phyloP scores from a whole-genome alignment of 768 basidiomycete species.

The Boletus tylopilopsis region DNA sequence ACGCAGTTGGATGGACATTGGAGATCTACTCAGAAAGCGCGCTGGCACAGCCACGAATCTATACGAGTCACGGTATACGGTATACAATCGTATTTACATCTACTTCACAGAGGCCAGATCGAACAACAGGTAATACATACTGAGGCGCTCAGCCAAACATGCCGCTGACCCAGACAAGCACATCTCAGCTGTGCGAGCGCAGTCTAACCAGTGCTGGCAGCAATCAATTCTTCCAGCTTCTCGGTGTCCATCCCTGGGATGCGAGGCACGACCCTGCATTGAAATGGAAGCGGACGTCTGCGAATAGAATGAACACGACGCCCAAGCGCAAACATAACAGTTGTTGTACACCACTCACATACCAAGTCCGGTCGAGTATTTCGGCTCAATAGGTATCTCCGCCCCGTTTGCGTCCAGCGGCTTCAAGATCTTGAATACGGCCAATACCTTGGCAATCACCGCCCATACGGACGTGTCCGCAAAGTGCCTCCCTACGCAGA shows the following conservation, averaged over 20 bases:
- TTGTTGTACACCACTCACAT: conserved; percentile 9
- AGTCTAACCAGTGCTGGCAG: background rate
- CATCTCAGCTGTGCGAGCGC: no score
- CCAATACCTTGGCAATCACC: conserved; percentile 10
- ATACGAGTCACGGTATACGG: no score
- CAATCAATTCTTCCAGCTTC: conserved; percentile 5
- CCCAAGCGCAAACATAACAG: background rate
- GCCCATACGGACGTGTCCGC: conserved; percentile 19
- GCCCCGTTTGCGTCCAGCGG: conserved; percentile 1
- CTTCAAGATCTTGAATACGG: background rate
- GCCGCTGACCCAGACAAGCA: no score
- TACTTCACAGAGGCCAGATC: no score
- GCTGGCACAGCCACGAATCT: no score
- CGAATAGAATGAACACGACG: background rate
- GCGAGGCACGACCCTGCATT: conserved; percentile 5
- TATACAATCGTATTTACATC: no score
- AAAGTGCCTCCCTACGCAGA: conserved; percentile 23
- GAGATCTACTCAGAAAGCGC: no score
- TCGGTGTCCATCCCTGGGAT: background rate
- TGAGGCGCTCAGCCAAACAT: no score
- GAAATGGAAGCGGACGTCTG: conserved; percentile 5
- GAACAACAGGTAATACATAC: no score
- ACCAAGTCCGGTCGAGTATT: conserved; percentile 5
- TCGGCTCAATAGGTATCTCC: conserved; percentile 15
- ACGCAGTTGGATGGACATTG: no score